These are phyloP conservation scores for Ilyonectria sp. DNA, from an alignment of 2,329 filamentous ascomycete genomes.

Conservation along the genomic window DNA sequence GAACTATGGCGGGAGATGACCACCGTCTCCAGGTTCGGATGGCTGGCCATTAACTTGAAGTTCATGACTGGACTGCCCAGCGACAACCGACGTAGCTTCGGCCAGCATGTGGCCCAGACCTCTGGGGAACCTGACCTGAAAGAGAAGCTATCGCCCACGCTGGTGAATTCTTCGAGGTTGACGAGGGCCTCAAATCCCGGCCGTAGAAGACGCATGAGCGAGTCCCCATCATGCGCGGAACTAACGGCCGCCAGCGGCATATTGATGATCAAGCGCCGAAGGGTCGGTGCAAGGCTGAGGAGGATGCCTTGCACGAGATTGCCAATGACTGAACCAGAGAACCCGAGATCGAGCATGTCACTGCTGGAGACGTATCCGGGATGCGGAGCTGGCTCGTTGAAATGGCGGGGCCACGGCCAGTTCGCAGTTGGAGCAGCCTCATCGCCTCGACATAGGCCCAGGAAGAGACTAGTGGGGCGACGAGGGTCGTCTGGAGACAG, in stretches of 20 bases:
- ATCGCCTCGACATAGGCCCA: conserved; percentile 18
- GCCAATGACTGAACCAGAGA: conserved; percentile 7
- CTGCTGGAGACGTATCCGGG: neutral
- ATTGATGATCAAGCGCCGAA: conserved; percentile 21
- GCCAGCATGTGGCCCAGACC: conserved; percentile 22
- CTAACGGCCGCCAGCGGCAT: conserved; percentile 20
- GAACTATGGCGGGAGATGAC: conserved; percentile 6
- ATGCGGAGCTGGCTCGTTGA: neutral
- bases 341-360: neutral
- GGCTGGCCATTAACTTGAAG: conserved; percentile 7
- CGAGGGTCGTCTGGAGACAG: conserved; percentile 23
- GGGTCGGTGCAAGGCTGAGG: conserved; percentile 8
- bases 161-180: conserved; percentile 27
- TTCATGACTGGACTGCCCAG: conserved; percentile 13
- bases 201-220: conserved; percentile 4
- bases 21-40: conserved; percentile 7
- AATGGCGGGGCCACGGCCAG: conserved; percentile 9
- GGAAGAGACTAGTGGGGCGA: conserved; percentile 17
- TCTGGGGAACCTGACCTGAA: conserved; percentile 1
- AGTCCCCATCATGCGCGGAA: neutral
- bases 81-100: conserved; percentile 14
- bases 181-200: conserved; percentile 23
- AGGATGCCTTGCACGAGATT: conserved; percentile 11
- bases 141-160: conserved; percentile 17
- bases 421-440: neutral